Evolutionary conservation across 345 rosid species (phyloP), one percentile per base, ranked within the genome.

Genomic region (Pistacia integerrima): DNA sequence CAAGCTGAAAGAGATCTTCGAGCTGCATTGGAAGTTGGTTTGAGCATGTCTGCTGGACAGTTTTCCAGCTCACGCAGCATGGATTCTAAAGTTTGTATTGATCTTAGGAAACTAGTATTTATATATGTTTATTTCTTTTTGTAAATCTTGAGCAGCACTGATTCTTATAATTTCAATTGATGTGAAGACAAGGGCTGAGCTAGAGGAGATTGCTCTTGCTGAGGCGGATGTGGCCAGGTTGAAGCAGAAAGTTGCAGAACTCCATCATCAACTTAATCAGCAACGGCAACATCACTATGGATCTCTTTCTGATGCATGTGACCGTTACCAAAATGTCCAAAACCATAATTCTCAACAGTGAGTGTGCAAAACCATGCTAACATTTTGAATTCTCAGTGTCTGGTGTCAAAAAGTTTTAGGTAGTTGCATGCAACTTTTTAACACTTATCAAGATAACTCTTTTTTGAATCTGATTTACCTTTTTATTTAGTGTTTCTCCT

Each of bases 1-100:
- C 99, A 96, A 86, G 98, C 99, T 8, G 98, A 96, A 82, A 92
- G 98, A 84, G 99, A 96, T 86, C 97, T 93, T 80, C 87, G 98
- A 85, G 94, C 98, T 70, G 99, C 98, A 68, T 83, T 96, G 77
- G 99, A 96, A 89, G 97, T 90, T 76, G 98, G 99, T 66, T 86
- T 96, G 88, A 96, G 99, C 92, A 92, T 96, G 97, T 93, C 98
- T 74, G 87, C 97, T 75, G 97, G 97, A 72, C 98, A 96, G 66
- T 81, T 92, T 70, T 84, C 94, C 62, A 80, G 87, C 75, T 96
- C 99, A 66, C 93, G 86, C 49, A 92, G 97, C 84, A 92, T 93
- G 89, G 98, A 96, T 85, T 90, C 97, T 52, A 93, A 96, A 88
- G 98, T 96, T 70, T 69, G 88, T 83, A 75, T 65, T 77, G 20